phyloP scores from a whole-genome alignment of 495 filamentous ascomycete species.

The Astrothelium macrocarpum region DNA sequence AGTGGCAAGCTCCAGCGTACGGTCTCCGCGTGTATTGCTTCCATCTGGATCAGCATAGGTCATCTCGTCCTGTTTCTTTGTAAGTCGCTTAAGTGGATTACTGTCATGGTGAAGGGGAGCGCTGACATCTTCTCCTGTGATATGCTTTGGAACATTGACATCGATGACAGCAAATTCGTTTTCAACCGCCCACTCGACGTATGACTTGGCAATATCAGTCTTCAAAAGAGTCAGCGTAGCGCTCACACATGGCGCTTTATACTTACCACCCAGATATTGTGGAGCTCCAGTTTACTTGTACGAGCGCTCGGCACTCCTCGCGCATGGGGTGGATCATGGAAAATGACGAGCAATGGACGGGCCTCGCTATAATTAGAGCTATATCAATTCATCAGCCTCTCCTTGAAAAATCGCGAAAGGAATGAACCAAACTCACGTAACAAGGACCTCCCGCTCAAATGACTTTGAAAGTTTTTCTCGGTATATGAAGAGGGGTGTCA shows the following conservation, averaged over 20 bases:
- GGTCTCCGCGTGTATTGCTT: conserved; percentile 37
- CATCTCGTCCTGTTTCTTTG: conserved; percentile 17
- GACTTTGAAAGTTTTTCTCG: conserved; percentile 60
- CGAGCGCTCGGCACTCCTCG: conserved; percentile 56
- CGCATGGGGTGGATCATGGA: conserved; percentile 63
- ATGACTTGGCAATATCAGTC: conserved; percentile 67
- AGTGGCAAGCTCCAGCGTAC: conserved; percentile 63
- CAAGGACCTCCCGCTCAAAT: conserved; percentile 81
- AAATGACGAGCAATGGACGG: conserved; percentile 59
- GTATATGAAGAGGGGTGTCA: conserved; percentile 66
- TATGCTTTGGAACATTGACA: conserved; percentile 72
- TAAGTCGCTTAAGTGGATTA: background rate
- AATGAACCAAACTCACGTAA: conserved; percentile 47
- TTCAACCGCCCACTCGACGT: conserved; percentile 69
- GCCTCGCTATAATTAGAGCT: conserved; percentile 46
- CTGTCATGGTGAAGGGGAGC: background rate
- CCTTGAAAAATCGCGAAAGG: background rate
- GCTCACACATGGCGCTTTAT: conserved; percentile 33
- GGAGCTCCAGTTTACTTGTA: conserved; percentile 62
- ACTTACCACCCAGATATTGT: conserved; percentile 81
- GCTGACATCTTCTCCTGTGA: conserved; percentile 47
- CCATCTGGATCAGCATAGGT: conserved; percentile 24
- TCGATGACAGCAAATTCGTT: conserved; percentile 76
- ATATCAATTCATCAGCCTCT: conserved; percentile 3
- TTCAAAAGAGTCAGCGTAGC: conserved; percentile 36